A percentile compares a stretch with the other conserved stretches of the same genome.
These are phyloP conservation scores for Ogataea nitratoaversa DNA, from an alignment of 805 yeast species.

Conservation along the genomic window DNA sequence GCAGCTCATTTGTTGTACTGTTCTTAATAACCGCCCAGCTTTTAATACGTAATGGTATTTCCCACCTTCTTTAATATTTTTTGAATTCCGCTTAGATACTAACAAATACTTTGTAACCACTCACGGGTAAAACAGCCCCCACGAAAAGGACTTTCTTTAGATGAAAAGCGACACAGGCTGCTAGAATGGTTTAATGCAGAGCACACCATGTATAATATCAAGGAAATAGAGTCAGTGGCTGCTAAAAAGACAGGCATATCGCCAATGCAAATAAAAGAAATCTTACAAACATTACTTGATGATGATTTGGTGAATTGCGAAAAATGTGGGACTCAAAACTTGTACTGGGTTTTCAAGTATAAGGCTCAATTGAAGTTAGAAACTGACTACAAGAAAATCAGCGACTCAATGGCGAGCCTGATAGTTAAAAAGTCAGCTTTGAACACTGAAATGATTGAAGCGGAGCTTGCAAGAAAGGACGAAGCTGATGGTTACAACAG, in stretches of 20 bases:
- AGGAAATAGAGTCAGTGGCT: constrained; percentile 46
- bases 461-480: neutral
- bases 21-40: too few species aligned
- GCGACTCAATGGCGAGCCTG: constrained; percentile 8
- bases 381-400: constrained; percentile 13
- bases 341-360: constrained; percentile 47
- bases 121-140: constrained; percentile 15
- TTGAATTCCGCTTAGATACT: too few species aligned
- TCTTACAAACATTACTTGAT: constrained; percentile 42
- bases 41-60: too few species aligned
- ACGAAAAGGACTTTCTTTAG: constrained; percentile 28
- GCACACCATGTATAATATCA: constrained; percentile 42
- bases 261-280: constrained; percentile 51
- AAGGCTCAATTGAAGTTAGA: constrained; percentile 16
- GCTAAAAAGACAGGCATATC: constrained; percentile 45
- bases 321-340: constrained; percentile 51
- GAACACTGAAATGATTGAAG: constrained; percentile 10
- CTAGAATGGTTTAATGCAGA: constrained; percentile 36
- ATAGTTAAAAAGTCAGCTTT: constrained; percentile 10
- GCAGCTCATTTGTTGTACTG: too few species aligned
- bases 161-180: constrained; percentile 37
- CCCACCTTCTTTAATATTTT: too few species aligned
- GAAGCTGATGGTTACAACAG: constrained; percentile 5
- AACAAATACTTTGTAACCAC: too few species aligned
- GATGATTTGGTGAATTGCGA: constrained; percentile 46